Evolutionary conservation across 768 basidiomycete species (phyloP).

Genomic region (Crucibulum laeve): DNA sequence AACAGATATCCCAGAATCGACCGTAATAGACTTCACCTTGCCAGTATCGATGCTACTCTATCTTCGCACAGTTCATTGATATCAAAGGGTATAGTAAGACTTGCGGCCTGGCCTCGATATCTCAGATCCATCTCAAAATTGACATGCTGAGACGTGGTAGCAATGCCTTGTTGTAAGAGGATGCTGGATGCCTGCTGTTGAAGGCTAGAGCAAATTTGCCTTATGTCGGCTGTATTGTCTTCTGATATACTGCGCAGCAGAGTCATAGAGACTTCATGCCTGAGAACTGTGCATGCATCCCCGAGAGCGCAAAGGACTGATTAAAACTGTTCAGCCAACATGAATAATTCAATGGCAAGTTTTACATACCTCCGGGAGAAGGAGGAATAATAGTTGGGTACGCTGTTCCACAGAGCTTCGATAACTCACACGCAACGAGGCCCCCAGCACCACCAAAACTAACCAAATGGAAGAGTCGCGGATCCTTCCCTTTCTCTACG

Average conservation of each 20-base stretch:
- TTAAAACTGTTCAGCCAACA: neutral
- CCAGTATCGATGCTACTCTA: slow-evolving; percentile 9
- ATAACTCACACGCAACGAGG: slow-evolving; percentile 19
- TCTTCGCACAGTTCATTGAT: slow-evolving; percentile 12
- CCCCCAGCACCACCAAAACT: slow-evolving; percentile 24
- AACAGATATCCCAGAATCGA: neutral
- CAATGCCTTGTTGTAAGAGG: slow-evolving; percentile 17
- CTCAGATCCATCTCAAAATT: slow-evolving; percentile 22
- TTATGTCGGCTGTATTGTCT: slow-evolving; percentile 11
- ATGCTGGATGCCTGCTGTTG: slow-evolving; percentile 13
- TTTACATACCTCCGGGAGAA: slow-evolving; percentile 19
- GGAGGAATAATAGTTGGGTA: slow-evolving; percentile 23
- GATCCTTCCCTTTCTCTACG: slow-evolving; percentile 25
- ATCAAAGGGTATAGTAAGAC: slow-evolving; percentile 15
- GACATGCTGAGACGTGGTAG: slow-evolving; percentile 4
- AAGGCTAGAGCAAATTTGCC: slow-evolving; percentile 6
- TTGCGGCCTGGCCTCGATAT: slow-evolving; percentile 21
- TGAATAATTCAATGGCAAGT: neutral
- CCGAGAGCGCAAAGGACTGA: slow-evolving; percentile 25
- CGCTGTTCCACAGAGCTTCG: slow-evolving; percentile 7
- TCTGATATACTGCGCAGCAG: slow-evolving; percentile 18
- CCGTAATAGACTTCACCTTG: no score
- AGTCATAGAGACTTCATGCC: slow-evolving; percentile 19
- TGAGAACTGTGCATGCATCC: slow-evolving; percentile 20
- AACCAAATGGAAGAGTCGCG: slow-evolving; percentile 20